phyloP scores from a whole-genome alignment of 352 stramenopile species.

The Phytophthora sansomeana region DNA sequence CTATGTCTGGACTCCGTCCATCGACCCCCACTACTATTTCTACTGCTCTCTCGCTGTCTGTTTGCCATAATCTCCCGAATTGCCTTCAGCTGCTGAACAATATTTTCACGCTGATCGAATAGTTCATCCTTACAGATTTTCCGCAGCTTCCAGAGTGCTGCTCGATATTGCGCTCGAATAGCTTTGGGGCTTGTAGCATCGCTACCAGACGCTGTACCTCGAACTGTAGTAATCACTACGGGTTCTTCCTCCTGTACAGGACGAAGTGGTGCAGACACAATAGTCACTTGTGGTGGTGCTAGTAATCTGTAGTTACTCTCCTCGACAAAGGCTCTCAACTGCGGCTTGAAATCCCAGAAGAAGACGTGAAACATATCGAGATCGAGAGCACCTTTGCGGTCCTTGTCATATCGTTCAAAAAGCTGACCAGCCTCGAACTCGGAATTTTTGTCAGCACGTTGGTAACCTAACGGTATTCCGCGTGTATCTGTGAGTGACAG shows the following conservation, averaged over 20 bases:
- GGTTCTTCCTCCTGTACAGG: constrained; percentile 30
- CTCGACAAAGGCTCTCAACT: constrained; percentile 71
- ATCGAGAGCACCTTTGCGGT: constrained; percentile 62
- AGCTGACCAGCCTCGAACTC: constrained; percentile 88
- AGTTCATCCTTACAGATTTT: constrained; percentile 73
- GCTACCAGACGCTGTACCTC: constrained; percentile 4
- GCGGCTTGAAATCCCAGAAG: constrained; percentile 75
- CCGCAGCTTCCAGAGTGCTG: constrained; percentile 62
- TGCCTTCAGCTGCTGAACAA: constrained; percentile 44
- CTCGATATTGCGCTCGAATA: constrained; percentile 45
- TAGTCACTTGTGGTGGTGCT: not conserved
- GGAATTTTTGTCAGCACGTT: constrained; percentile 74
- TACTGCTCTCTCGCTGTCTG: constrained; percentile 28
- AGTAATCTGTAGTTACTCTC: constrained; percentile 53
- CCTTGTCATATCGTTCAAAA: constrained; percentile 82
- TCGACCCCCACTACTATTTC: not conserved
- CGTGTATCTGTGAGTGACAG: constrained; percentile 71
- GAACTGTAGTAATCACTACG: not conserved
- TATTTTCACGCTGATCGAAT: constrained; percentile 47
- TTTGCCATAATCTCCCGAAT: constrained; percentile 34
- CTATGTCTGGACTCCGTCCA: not conserved
- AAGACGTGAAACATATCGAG: constrained; percentile 77
- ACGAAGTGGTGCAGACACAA: constrained; percentile 8
- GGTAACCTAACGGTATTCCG: constrained; percentile 77
- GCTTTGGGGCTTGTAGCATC: constrained; percentile 18